phyloP scores from a whole-genome alignment of 2,329 filamentous ascomycete species.

The Xylaria sp. region DNA sequence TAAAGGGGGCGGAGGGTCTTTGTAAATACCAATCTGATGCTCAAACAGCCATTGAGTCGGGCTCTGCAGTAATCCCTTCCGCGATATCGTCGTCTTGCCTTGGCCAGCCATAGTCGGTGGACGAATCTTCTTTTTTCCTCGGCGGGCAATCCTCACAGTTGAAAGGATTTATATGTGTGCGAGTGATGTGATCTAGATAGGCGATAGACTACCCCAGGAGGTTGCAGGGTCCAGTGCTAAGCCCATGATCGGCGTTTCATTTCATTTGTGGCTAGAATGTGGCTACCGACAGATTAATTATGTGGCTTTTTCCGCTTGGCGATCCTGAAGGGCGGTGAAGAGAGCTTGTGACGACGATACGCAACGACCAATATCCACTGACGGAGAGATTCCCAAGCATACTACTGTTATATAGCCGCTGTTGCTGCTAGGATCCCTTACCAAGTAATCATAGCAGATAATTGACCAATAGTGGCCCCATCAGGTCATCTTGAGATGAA shows the following conservation, averaged over 20 bases:
- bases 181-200: slow-evolving; percentile 18
- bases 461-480: background rate
- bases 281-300: slow-evolving; percentile 15
- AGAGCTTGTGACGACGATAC: background rate
- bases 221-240: slow-evolving; percentile 21
- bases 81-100: slow-evolving; percentile 17
- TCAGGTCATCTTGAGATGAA: background rate
- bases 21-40: slow-evolving; percentile 35
- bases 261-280: slow-evolving; percentile 35
- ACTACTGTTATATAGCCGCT: background rate
- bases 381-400: slow-evolving; percentile 3
- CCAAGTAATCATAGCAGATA: background rate
- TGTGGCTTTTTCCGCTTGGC: slow-evolving; percentile 32
- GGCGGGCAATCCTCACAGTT: slow-evolving; percentile 8
- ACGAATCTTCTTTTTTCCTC: background rate
- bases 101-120: slow-evolving; percentile 30
- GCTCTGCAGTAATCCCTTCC: slow-evolving; percentile 27
- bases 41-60: slow-evolving; percentile 35
- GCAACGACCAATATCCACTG: background rate
- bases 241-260: slow-evolving; percentile 29
- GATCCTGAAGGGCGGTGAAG: slow-evolving; percentile 28
- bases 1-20: background rate
- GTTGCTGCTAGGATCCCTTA: background rate
- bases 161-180: slow-evolving; percentile 13
- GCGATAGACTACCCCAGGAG: background rate